Conservation (phyloP, 192 early-diverging fungal species). For the Geranomyces michiganensis region DNA sequence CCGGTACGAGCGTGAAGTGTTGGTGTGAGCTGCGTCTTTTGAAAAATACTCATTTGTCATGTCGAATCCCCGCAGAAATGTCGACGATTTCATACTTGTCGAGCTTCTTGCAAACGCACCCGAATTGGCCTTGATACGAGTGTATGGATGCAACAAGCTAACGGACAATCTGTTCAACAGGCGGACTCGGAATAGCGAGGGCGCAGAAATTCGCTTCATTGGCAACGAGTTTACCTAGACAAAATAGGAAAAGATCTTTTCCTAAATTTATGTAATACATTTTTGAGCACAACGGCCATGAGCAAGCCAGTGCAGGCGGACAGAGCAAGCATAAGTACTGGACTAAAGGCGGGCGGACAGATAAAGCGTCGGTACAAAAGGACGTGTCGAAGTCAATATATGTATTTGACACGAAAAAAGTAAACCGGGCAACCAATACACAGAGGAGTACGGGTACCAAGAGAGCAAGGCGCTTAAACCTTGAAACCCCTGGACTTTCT, state of each 20-base stretch:
- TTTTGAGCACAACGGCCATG: too few relatives aligned
- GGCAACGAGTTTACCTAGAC: constrained; percentile 49
- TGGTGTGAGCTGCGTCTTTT: not conserved
- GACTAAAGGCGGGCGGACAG: too few relatives aligned
- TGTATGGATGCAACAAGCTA: constrained; percentile 78
- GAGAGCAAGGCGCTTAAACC: constrained; percentile 39
- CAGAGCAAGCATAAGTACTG: too few relatives aligned
- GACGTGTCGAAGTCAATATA: too few relatives aligned
- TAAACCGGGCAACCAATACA: too few relatives aligned
- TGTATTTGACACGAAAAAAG: too few relatives aligned
- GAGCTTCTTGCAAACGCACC: constrained; percentile 54
- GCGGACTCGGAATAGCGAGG: constrained; percentile 32
- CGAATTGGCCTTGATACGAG: constrained; percentile 55
- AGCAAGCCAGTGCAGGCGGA: too few relatives aligned
- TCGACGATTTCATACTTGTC: constrained; percentile 71
- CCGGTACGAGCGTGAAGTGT: constrained; percentile 27
- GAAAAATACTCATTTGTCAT: not conserved
- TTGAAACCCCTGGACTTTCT: constrained; percentile 99
- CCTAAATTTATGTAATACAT: too few relatives aligned
- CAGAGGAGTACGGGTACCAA: too few relatives aligned
- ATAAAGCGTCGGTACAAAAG: too few relatives aligned
- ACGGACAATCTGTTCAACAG: constrained; percentile 41
- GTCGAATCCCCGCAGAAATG: too few relatives aligned
- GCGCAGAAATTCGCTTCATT: constrained; percentile 35
- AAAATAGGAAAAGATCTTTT: too few relatives aligned